A percentile compares a stretch with the other conserved stretches of the same genome.
Evolutionary conservation across 306 rosid genomes (phyloP).

Genomic region (Canavalia ensiformis): DNA sequence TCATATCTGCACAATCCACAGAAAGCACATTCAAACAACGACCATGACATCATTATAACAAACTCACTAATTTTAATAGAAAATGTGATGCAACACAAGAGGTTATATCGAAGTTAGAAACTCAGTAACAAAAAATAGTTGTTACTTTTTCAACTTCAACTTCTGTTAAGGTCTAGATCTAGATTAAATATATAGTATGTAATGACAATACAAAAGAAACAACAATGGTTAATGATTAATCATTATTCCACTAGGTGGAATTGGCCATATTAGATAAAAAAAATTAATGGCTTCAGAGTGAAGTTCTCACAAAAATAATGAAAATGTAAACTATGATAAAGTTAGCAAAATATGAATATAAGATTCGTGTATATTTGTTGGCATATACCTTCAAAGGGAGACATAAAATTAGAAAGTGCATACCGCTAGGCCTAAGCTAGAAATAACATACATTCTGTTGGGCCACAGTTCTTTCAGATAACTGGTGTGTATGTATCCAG

Average conservation of each 20-base stretch:
- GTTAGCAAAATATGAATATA: constrained; percentile 28
- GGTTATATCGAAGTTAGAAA: constrained; percentile 6
- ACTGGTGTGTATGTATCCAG: constrained; percentile 87
- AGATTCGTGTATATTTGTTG: neutral
- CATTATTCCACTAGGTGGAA: neutral
- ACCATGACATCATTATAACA: constrained; percentile 7
- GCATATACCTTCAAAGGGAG: neutral
- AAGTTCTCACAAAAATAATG: constrained; percentile 9
- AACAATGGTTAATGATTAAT: neutral
- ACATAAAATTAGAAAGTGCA: neutral
- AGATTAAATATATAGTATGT: neutral
- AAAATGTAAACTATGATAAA: constrained; percentile 14
- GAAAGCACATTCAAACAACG: constrained; percentile 7
- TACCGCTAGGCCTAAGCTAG: constrained; percentile 31
- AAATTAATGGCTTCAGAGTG: neutral
- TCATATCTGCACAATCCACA: constrained; percentile 62
- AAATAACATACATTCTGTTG: constrained; percentile 65
- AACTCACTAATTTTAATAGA: constrained; percentile 8
- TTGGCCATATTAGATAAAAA: neutral
- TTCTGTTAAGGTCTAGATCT: neutral
- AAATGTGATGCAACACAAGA: constrained; percentile 2
- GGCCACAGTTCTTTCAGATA: constrained; percentile 89
- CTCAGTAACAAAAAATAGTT: neutral
- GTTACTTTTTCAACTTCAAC: neutral
- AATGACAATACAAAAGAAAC: neutral